Conservation (phyloP, 495 filamentous ascomycete species). For the Amorphotheca resinae region DNA sequence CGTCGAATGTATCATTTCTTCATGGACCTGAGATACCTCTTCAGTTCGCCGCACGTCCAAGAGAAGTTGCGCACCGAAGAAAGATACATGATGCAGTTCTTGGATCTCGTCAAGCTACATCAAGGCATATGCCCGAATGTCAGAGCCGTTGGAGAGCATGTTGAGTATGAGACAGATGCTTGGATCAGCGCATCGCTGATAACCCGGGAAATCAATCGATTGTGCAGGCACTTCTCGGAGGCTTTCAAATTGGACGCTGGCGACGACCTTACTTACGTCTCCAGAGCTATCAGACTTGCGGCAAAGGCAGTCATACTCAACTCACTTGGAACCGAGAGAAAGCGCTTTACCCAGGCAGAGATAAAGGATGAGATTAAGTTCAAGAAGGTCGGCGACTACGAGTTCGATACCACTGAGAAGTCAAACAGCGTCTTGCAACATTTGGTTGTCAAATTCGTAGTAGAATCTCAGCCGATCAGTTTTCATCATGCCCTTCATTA, state of each 20-base stretch:
- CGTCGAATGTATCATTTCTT: conserved; percentile 95
- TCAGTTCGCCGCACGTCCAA: conserved; percentile 77
- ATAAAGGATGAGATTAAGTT: conserved; percentile 75
- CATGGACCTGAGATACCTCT: conserved; percentile 78
- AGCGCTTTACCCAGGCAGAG: conserved; percentile 75
- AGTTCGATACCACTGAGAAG: conserved; percentile 51
- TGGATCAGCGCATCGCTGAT: conserved; percentile 96
- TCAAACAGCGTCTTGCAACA: conserved; percentile 30
- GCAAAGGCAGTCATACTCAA: conserved; percentile 71
- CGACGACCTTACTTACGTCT: conserved; percentile 48
- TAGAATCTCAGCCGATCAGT: conserved; percentile 82
- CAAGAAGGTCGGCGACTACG: conserved; percentile 62
- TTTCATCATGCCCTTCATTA: conserved; percentile 98
- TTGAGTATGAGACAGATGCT: conserved; percentile 95
- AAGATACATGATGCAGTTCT: conserved; percentile 81
- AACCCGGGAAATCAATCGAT: conserved; percentile 83
- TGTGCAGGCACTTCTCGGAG: conserved; percentile 79
- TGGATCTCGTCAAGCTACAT: conserved; percentile 88
- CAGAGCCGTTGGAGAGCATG: conserved; percentile 83
- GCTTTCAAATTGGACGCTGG: conserved; percentile 59
- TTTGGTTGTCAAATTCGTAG: conserved; percentile 71
- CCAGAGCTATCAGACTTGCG: conserved; percentile 60
- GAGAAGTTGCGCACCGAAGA: conserved; percentile 67
- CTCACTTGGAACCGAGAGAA: conserved; percentile 79
- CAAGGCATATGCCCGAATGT: conserved; percentile 95